These are phyloP conservation scores for Backusella mclennaniae DNA, from an alignment of 192 early-diverging fungal genomes.

Conservation along the genomic window DNA sequence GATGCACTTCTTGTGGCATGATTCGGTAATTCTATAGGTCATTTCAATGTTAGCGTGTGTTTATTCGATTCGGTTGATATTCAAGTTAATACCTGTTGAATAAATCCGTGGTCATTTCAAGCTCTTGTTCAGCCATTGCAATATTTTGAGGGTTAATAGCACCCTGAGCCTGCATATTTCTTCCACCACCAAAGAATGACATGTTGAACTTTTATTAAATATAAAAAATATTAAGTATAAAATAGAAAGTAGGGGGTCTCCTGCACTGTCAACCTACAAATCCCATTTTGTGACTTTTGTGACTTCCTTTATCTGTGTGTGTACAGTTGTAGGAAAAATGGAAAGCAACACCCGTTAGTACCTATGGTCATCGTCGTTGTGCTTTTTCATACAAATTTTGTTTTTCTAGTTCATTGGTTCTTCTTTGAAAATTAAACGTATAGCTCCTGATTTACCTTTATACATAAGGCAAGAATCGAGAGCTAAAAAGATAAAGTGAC, in stretches of 20 bases:
- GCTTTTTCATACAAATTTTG: no score
- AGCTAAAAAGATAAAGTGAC: no score
- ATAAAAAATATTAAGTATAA: background rate
- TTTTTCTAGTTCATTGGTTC: no score
- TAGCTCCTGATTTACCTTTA: no score
- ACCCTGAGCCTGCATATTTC: constrained; percentile 34
- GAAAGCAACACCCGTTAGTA: no score
- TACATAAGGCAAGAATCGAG: no score
- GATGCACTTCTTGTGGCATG: constrained; percentile 89
- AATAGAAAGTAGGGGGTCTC: background rate
- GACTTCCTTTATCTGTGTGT: background rate
- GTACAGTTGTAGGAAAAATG: no score
- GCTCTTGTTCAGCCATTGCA: constrained; percentile 77
- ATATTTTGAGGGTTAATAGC: constrained; percentile 61
- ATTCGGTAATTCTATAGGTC: constrained; percentile 62
- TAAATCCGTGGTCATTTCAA: constrained; percentile 81
- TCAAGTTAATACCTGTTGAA: constrained; percentile 59
- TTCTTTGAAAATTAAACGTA: no score
- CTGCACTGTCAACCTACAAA: background rate
- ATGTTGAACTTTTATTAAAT: background rate
- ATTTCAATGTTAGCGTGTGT: background rate
- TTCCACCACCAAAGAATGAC: constrained; percentile 22
- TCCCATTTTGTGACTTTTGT: constrained; percentile 1
- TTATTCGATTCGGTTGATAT: background rate
- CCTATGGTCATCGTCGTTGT: no score